phyloP scores from a whole-genome alignment of 768 basidiomycete species.

The Calocybe gangraenosa region DNA sequence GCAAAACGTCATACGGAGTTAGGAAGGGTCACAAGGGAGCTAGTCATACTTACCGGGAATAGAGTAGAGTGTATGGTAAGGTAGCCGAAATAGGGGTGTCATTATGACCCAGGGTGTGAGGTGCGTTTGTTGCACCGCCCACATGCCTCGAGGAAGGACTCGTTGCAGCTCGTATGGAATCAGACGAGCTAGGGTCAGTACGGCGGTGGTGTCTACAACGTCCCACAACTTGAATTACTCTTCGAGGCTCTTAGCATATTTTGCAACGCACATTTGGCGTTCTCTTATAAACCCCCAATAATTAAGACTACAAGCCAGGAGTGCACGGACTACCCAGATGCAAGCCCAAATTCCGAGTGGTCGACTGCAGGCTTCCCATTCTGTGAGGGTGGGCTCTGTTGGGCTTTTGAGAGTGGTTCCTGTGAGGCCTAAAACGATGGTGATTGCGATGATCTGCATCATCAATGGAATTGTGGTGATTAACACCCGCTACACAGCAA shows the following conservation, averaged over 20 bases:
- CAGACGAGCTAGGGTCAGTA: background rate
- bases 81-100: background rate
- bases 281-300: constrained; percentile 54
- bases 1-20: too few relatives aligned
- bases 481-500: background rate
- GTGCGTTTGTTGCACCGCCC: constrained; percentile 5
- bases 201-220: constrained; percentile 12
- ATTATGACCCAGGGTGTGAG: constrained; percentile 2
- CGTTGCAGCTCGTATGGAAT: background rate
- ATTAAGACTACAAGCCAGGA: constrained; percentile 43
- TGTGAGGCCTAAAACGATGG: constrained; percentile 45
- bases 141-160: background rate
- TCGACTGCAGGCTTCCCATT: constrained; percentile 60
- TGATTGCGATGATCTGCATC: constrained; percentile 46
- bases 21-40: too few relatives aligned
- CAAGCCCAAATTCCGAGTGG: constrained; percentile 67
- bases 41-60: constrained; percentile 30
- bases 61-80: constrained; percentile 22
- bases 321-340: constrained; percentile 56
- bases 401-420: constrained; percentile 44
- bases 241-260: background rate
- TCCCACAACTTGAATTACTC: background rate
- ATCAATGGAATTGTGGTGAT: background rate
- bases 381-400: constrained; percentile 32
- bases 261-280: constrained; percentile 21